phyloP scores from a whole-genome alignment of 2,329 filamentous ascomycete species.

The Aspergillus versicolor region DNA sequence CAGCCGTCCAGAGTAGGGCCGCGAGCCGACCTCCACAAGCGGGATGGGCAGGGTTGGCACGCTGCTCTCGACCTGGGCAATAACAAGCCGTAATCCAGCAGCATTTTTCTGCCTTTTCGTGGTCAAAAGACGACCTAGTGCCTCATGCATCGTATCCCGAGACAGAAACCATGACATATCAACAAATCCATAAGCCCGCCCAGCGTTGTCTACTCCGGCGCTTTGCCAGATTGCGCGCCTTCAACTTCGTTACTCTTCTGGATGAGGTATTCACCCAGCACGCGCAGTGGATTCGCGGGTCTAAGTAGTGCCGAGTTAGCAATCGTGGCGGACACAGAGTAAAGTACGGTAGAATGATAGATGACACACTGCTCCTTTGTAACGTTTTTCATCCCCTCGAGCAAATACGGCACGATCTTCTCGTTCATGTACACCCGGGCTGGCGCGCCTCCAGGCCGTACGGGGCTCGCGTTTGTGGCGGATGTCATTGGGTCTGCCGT shows the following conservation, averaged over 20 bases:
- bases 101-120: not conserved
- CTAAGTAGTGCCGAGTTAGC: conserved; percentile 35
- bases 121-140: not conserved
- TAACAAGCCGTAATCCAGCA: not conserved
- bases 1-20: not conserved
- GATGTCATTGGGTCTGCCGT: conserved; percentile 45
- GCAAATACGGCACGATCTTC: conserved; percentile 65
- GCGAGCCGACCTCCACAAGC: not conserved
- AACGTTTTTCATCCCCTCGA: conserved; percentile 73
- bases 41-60: not conserved
- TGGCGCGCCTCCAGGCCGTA: conserved; percentile 65
- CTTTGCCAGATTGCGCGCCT: conserved; percentile 26
- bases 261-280: conserved; percentile 69
- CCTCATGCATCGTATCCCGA: not conserved
- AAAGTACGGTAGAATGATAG: no score
- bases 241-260: conserved; percentile 68
- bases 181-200: not conserved
- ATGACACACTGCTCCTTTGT: conserved; percentile 67
- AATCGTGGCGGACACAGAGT: not conserved
- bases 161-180: not conserved
- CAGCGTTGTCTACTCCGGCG: conserved; percentile 21
- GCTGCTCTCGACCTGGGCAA: not conserved
- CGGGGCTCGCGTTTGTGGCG: conserved; percentile 43
- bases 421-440: conserved; percentile 70
- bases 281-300: conserved; percentile 66